Conservation (phyloP, 2,329 filamentous ascomycete genomes). For the Apiospora sp. region DNA sequence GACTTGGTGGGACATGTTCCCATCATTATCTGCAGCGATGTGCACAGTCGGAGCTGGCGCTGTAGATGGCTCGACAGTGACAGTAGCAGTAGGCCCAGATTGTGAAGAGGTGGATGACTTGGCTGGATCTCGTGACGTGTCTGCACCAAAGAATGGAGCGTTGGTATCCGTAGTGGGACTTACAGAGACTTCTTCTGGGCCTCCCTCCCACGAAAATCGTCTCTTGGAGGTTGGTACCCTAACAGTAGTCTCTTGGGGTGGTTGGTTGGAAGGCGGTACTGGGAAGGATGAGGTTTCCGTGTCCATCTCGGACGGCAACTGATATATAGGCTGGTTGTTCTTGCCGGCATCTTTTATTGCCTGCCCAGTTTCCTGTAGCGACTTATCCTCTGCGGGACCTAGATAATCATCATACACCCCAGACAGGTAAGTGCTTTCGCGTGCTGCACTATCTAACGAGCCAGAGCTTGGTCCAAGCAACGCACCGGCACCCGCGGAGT, state of each 20-base stretch:
- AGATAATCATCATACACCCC: conserved; percentile 75
- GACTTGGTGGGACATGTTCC: conserved; percentile 45
- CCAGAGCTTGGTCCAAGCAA: conserved; percentile 25
- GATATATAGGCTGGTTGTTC: neutral
- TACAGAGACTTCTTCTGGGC: conserved; percentile 34
- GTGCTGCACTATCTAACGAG: conserved; percentile 32
- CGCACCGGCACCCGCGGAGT: conserved; percentile 32
- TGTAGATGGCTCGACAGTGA: conserved; percentile 9
- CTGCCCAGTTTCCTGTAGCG: conserved; percentile 40
- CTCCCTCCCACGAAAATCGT: conserved; percentile 55
- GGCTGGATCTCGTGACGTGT: neutral
- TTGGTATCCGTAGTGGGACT: conserved; percentile 30
- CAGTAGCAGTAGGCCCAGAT: neutral
- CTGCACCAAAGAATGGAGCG: neutral
- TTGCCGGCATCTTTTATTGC: conserved; percentile 33
- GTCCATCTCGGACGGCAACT: neutral
- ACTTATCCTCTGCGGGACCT: conserved; percentile 57
- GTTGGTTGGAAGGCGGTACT: conserved; percentile 8
- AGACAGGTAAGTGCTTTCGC: conserved; percentile 70
- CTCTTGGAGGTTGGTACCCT: conserved; percentile 26
- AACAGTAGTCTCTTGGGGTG: conserved; percentile 29
- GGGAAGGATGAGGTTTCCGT: too few species aligned
- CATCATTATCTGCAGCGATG: conserved; percentile 27
- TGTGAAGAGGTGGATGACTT: conserved; percentile 11
- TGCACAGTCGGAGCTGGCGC: conserved; percentile 29